Evolutionary conservation across 2,329 filamentous ascomycete species (phyloP).

Genomic region (Pseudocercospora crystallina): DNA sequence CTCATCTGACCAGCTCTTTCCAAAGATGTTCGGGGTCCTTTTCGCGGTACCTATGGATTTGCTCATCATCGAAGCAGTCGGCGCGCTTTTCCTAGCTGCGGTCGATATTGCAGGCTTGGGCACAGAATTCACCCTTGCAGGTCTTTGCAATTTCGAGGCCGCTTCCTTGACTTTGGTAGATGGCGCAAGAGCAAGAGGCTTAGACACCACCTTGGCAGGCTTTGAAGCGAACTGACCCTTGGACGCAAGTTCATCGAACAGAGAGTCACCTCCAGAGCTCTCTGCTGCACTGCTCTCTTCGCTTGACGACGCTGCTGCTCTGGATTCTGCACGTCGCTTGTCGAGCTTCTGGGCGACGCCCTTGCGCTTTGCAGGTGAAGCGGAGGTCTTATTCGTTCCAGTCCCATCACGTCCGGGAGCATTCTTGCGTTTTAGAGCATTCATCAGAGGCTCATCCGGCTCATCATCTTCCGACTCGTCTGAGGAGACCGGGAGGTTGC

Average conservation of each 20-base stretch:
- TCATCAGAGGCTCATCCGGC: constrained; percentile 6
- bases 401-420: background rate
- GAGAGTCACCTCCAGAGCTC: constrained; percentile 13
- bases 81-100: constrained; percentile 18
- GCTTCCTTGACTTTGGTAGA: too few relatives aligned
- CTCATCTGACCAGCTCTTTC: too few relatives aligned
- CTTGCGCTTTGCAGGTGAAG: constrained; percentile 16
- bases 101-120: background rate
- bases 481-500: constrained; percentile 8
- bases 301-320: constrained; percentile 5
- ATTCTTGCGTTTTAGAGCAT: background rate
- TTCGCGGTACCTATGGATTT: constrained; percentile 2
- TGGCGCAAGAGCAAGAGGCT: too few relatives aligned
- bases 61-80: background rate
- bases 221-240: too few relatives aligned
- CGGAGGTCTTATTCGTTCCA: background rate
- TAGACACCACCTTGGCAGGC: too few relatives aligned
- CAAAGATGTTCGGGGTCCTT: background rate
- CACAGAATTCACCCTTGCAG: too few relatives aligned
- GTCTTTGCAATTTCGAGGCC: too few relatives aligned
- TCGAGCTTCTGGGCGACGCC: constrained; percentile 24
- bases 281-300: constrained; percentile 6
- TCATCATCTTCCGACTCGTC: constrained; percentile 14
- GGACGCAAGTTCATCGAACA: constrained; percentile 10
- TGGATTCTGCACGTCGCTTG: constrained; percentile 1